Percentiles rank a stretch among this genome's conserved stretches.
Conservation (phyloP, 2,329 filamentous ascomycete genomes). For the Colletotrichum phormii region DNA sequence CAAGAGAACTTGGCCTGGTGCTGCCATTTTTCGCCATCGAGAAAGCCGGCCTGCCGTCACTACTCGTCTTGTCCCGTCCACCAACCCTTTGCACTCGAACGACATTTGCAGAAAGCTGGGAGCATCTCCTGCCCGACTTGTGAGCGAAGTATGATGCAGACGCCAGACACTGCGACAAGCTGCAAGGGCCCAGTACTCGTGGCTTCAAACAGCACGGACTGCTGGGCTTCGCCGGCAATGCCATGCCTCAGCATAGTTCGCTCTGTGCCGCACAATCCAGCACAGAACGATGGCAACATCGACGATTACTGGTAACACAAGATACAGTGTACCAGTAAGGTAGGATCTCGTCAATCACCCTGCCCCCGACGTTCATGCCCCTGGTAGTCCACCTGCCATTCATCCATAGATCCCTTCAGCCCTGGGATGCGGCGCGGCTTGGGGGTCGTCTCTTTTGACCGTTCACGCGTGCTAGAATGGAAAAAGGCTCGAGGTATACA, state of each 20-base stretch:
- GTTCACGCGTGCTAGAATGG: slow-evolving; percentile 1
- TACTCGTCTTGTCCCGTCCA: background rate
- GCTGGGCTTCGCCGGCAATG: slow-evolving; percentile 25
- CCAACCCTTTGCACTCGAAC: background rate
- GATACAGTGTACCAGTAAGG: background rate
- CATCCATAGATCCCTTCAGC: slow-evolving; percentile 7
- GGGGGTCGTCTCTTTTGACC: background rate
- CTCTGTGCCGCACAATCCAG: slow-evolving; percentile 21
- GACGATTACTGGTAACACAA: slow-evolving; percentile 24
- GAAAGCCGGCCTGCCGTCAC: background rate
- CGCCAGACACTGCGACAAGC: slow-evolving; percentile 3
- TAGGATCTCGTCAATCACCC: slow-evolving; percentile 8
- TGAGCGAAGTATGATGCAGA: slow-evolving; percentile 20
- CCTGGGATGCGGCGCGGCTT: slow-evolving; percentile 4
- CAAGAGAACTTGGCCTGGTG: background rate
- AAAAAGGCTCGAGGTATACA: background rate
- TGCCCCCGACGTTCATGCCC: slow-evolving; percentile 18
- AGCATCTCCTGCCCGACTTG: background rate
- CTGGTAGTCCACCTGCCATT: slow-evolving; percentile 7
- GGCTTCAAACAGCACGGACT: slow-evolving; percentile 22
- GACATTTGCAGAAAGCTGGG: background rate
- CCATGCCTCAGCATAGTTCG: slow-evolving; percentile 8
- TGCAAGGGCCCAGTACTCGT: slow-evolving; percentile 9
- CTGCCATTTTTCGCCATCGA: slow-evolving; percentile 13
- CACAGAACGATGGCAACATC: slow-evolving; percentile 24